Conservation (phyloP, 148 eudicot species). For the Rhododendron simsii region DNA sequence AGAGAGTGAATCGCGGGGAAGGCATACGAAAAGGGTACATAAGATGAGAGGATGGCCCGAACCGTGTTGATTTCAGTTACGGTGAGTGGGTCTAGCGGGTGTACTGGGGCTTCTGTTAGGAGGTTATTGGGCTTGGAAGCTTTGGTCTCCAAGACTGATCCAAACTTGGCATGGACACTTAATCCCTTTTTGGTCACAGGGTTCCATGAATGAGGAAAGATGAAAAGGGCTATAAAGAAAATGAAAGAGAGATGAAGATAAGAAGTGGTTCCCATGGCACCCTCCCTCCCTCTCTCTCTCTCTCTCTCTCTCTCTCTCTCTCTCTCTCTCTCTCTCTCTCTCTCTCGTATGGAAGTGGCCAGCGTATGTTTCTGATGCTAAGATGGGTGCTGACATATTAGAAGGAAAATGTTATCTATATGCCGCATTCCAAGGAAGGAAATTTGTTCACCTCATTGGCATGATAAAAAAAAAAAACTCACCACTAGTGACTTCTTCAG, state of each 20-base stretch:
- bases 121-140: background rate
- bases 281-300: background rate
- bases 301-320: background rate
- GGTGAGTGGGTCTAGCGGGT: slow-evolving; percentile 35
- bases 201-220: slow-evolving; percentile 10
- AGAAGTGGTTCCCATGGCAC: background rate
- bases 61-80: slow-evolving; percentile 21
- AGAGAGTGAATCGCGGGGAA: slow-evolving; percentile 16
- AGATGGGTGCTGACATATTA: background rate
- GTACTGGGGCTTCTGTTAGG: slow-evolving; percentile 3
- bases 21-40: slow-evolving; percentile 9
- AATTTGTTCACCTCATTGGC: background rate
- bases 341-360: background rate
- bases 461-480: background rate
- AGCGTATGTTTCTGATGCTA: background rate
- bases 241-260: slow-evolving; percentile 10
- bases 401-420: background rate
- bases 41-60: slow-evolving; percentile 11
- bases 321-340: background rate
- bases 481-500: background rate
- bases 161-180: background rate
- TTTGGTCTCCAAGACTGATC: background rate
- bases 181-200: background rate
- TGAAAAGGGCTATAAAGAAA: slow-evolving; percentile 4
- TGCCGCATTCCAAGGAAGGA: background rate